Evolutionary conservation across 2,329 filamentous ascomycete species (phyloP), one percentile per base, ranked within the genome.

Genomic region (Aspergillus pseudonomiae): DNA sequence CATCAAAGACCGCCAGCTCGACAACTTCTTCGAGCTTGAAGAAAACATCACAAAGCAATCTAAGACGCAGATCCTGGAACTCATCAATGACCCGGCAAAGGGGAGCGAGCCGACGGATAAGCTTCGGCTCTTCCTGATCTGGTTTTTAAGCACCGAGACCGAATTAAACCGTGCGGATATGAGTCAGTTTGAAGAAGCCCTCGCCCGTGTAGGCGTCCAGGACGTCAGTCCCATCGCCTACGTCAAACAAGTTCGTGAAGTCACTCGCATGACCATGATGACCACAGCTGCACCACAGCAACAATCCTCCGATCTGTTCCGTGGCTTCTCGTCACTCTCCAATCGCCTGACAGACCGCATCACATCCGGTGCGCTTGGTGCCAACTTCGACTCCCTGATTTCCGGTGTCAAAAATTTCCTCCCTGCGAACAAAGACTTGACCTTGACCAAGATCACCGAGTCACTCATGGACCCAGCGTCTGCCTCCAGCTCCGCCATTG

Each of bases 251-350:
- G 92, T 98, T 59, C 93, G 94, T 64, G 92, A 96, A 68, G 93
- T 96, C 57, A 98, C 94, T 6, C 93, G 95, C 67, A 97, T 98
- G 93, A 98, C 94, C 16, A 97, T 98, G 87, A 91, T 99, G 77
- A 92, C 94, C 4, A 96, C 94, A 1, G 89, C 91, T 64, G 82
- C 88, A 16, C 83, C 86, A 21, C 88, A 91, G 4, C 89, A 87
- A 53, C 78, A 81, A 65, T 82, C 81, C 28, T 82, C 80, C 6
- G 92, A 97, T 71, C 85, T 99, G 19, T 97, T 99, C 82, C 91
- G 93, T 24, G 93, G 94, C 55, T 97, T 99, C 82, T 95, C 91
- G 34, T 93, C 91, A 50, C 91, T 99, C 67, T 95, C 93, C 12
- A 94, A 91, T 50, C 91, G 94, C 45, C 88, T 99, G 5, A 97